Conservation (phyloP, 805 yeast genomes). For the Lipomyces kockii region DNA sequence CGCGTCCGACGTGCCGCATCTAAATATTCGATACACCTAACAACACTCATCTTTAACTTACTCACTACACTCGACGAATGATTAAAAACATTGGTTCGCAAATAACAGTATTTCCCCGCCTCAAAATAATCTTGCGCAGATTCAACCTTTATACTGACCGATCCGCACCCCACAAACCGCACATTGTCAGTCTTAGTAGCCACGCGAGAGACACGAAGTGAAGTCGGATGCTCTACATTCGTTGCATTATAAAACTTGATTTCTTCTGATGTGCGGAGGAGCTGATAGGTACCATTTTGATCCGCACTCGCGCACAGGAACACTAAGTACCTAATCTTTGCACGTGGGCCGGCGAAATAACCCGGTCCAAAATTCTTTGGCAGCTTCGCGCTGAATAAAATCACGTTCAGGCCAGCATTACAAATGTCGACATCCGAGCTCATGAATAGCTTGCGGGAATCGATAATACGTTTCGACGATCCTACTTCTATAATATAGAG, state of each 20-base stretch:
- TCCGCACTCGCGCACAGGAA: conserved; percentile 3
- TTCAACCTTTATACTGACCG: conserved; percentile 14
- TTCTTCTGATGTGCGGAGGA: neutral
- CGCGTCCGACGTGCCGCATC: neutral
- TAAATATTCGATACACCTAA: conserved; percentile 16
- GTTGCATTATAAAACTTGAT: conserved; percentile 19
- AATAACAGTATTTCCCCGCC: conserved; percentile 10
- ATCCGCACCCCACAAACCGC: conserved; percentile 16
- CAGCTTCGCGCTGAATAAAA: neutral
- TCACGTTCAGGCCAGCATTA: conserved; percentile 1
- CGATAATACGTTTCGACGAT: conserved; percentile 10
- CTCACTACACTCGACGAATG: conserved; percentile 9
- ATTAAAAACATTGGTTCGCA: conserved; percentile 6
- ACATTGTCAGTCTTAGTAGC: conserved; percentile 2
- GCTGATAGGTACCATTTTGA: neutral
- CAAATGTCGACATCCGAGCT: neutral
- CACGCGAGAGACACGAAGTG: neutral
- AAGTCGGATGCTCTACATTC: neutral
- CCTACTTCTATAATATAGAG: conserved; percentile 5
- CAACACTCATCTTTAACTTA: conserved; percentile 16
- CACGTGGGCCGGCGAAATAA: conserved; percentile 2
- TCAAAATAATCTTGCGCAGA: conserved; percentile 10
- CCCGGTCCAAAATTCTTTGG: conserved; percentile 17
- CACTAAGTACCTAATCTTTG: conserved; percentile 9
- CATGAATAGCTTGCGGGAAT: neutral